A percentile compares a stretch with the other conserved stretches of the same genome.
These are phyloP conservation scores for Ogataea nitratoaversa DNA, from an alignment of 805 yeast species.

Conservation along the genomic window DNA sequence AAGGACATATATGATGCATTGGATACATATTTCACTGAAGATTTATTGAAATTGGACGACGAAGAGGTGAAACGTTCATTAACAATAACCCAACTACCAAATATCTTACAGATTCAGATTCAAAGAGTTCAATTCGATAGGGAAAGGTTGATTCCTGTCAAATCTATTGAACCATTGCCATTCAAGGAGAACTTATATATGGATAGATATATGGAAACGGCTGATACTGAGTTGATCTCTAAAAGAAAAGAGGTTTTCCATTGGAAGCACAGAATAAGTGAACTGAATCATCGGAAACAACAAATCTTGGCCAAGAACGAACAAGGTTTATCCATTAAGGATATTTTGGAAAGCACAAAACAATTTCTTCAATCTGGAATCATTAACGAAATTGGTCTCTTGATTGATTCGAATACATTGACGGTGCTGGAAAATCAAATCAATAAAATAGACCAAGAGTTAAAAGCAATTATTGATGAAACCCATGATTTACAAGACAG, in stretches of 20 bases:
- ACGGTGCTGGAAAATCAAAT: conserved; percentile 45
- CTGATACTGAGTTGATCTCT: conserved; percentile 46
- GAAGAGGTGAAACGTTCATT: conserved; percentile 73
- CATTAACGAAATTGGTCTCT: conserved; percentile 30
- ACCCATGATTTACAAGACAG: conserved; percentile 42
- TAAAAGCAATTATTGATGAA: conserved; percentile 34
- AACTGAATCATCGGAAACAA: conserved; percentile 40
- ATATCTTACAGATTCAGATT: conserved; percentile 83
- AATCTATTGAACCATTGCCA: conserved; percentile 77
- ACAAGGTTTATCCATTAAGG: conserved; percentile 45
- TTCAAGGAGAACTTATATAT: conserved; percentile 74
- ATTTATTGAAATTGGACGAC: conserved; percentile 60
- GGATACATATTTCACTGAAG: conserved; percentile 79
- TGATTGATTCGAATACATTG: conserved; percentile 44
- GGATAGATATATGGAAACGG: conserved; percentile 81
- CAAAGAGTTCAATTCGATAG: conserved; percentile 92
- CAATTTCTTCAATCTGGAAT: conserved; percentile 48
- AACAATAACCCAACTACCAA: conserved; percentile 69
- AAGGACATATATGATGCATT: conserved; percentile 85
- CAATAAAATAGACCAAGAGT: conserved; percentile 40
- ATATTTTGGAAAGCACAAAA: conserved; percentile 51
- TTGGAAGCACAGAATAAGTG: conserved; percentile 56
- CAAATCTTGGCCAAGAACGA: conserved; percentile 43
- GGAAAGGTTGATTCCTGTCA: conserved; percentile 66
- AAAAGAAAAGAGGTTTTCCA: conserved; percentile 54